Evolutionary conservation across 1,284 basidiomycete species (phyloP).

Genomic region (Sutorius eximius): DNA sequence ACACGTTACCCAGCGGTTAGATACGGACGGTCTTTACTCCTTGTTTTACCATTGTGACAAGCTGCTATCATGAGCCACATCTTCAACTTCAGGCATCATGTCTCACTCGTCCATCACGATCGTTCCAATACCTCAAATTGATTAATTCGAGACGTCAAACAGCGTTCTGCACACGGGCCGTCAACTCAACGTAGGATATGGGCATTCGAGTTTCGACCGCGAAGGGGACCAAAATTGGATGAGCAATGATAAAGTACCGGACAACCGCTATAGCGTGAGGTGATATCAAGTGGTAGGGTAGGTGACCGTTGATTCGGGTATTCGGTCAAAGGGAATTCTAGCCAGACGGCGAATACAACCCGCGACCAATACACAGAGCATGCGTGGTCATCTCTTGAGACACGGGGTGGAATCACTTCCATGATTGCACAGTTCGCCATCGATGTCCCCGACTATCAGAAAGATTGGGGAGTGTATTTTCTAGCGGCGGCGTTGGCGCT

Average conservation of each 20-base stretch:
- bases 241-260: not conserved
- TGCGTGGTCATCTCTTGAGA: not conserved
- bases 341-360: conserved; percentile 1
- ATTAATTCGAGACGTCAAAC: not conserved
- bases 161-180: not conserved
- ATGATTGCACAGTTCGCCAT: conserved; percentile 42
- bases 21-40: not conserved
- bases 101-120: not conserved
- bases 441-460: conserved; percentile 34
- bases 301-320: not conserved
- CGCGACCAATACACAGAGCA: conserved; percentile 8
- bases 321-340: not conserved
- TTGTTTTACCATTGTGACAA: not conserved
- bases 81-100: not conserved
- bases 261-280: not conserved
- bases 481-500: conserved; percentile 41
- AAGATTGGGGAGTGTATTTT: conserved; percentile 6
- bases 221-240: not conserved
- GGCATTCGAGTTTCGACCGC: not conserved
- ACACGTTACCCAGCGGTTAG: not conserved
- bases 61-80: not conserved
- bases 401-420: conserved; percentile 30
- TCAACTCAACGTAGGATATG: not conserved
- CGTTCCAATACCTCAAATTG: not conserved
- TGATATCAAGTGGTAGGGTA: not conserved